A percentile compares a stretch with the other conserved stretches of the same genome.
These are phyloP conservation scores for Aurantiochytrium sp. DNA, from an alignment of 108 stramenopile species.

Conservation along the genomic window DNA sequence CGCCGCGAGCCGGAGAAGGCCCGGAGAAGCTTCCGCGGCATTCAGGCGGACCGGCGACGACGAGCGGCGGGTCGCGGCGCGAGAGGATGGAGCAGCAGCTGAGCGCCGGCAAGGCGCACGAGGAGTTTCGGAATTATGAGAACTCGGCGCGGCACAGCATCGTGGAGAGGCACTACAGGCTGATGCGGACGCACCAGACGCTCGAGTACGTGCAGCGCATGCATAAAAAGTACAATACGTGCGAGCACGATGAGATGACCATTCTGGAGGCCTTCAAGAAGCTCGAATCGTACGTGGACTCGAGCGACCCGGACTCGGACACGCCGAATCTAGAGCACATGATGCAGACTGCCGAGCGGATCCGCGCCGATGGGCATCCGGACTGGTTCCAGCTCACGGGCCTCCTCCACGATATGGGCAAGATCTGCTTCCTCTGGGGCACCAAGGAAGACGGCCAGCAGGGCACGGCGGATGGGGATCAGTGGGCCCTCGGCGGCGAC, in stretches of 20 bases:
- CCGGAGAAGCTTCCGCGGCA: no score
- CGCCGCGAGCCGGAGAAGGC: no score
- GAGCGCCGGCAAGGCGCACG: slow-evolving; percentile 45
- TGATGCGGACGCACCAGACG: slow-evolving; percentile 59
- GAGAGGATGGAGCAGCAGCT: neutral
- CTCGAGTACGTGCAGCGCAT: slow-evolving; percentile 45
- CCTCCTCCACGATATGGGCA: slow-evolving; percentile 75
- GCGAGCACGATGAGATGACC: slow-evolving; percentile 60
- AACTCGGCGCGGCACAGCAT: slow-evolving; percentile 49
- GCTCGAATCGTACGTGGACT: slow-evolving; percentile 70
- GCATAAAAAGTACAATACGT: slow-evolving; percentile 62
- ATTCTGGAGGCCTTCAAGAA: slow-evolving; percentile 69
- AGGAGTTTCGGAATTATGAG: slow-evolving; percentile 62
- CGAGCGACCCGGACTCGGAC: slow-evolving; percentile 70
- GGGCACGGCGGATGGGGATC: slow-evolving; percentile 64
- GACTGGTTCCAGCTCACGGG: slow-evolving; percentile 73
- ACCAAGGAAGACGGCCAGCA: slow-evolving; percentile 63
- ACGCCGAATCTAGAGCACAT: slow-evolving; percentile 69
- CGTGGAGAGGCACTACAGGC: slow-evolving; percentile 58
- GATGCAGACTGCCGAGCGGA: slow-evolving; percentile 73
- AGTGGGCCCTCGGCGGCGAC: slow-evolving; percentile 77
- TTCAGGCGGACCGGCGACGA: no score
- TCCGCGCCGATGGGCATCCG: slow-evolving; percentile 66
- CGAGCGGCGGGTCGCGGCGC: no score
- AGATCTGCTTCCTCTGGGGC: slow-evolving; percentile 77